Percentiles rank a stretch among this genome's conserved stretches.
Conservation (phyloP, 2,329 filamentous ascomycete genomes). For the Aphanoascus verrucosus region DNA sequence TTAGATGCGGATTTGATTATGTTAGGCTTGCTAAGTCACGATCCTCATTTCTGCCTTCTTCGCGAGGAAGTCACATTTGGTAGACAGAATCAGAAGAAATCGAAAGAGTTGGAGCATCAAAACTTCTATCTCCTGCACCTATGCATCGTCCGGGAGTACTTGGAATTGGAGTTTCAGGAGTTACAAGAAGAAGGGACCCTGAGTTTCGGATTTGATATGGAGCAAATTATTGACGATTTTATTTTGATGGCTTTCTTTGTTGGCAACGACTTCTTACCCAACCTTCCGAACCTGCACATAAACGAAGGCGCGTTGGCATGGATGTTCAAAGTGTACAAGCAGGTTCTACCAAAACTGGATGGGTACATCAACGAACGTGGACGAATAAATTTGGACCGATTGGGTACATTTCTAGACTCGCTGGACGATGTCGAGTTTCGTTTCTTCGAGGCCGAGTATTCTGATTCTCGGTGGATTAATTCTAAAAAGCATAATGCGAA, state of each 20-base stretch:
- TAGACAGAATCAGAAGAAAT: constrained; percentile 72
- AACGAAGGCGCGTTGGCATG: constrained; percentile 93
- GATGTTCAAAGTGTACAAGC: constrained; percentile 97
- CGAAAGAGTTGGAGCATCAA: constrained; percentile 94
- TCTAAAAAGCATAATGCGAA: constrained; percentile 67
- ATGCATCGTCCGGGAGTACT: constrained; percentile 92
- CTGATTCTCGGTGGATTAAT: constrained; percentile 84
- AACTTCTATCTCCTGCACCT: constrained; percentile 97
- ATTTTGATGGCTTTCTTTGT: constrained; percentile 99
- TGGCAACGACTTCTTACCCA: constrained; percentile 96
- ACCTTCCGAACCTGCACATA: constrained; percentile 91
- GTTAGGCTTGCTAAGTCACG: constrained; percentile 91
- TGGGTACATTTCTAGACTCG: constrained; percentile 68
- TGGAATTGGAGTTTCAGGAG: constrained; percentile 94
- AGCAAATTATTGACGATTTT: constrained; percentile 96
- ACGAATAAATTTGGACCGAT: constrained; percentile 73
- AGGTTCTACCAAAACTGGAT: constrained; percentile 70
- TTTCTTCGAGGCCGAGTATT: constrained; percentile 84
- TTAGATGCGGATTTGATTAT: constrained; percentile 97
- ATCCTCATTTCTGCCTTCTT: constrained; percentile 93
- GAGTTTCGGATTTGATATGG: constrained; percentile 77
- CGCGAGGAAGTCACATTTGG: constrained; percentile 98
- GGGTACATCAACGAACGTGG: constrained; percentile 96
- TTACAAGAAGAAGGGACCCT: constrained; percentile 63
- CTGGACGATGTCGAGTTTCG: constrained; percentile 78